Base-by-base conservation (phyloP, 495 filamentous ascomycete species). In the Copromyces sp. region DNA sequence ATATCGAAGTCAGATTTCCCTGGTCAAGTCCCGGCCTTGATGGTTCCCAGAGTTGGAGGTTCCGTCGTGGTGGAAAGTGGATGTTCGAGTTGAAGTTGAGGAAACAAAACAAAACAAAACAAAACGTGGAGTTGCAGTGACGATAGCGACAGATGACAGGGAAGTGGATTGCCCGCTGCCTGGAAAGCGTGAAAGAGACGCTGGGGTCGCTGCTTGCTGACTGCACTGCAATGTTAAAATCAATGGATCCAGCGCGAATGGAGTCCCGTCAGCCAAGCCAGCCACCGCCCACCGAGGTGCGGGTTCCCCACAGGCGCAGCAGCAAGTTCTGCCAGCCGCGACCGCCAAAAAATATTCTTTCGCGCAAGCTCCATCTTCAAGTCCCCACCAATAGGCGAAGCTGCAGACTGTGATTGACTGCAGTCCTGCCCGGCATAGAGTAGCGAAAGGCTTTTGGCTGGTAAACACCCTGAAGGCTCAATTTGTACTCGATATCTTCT, bases 331-430 rank as follows among this genome's bases (percentile, higher is more conserved):
- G 80, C 80, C 80, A 8, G 3, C 4, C 3, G 41, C 71, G 68
- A 79, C 80, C 80, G 80, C 80, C 80, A 81, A 81, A 81, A 81
- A 80, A 80, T 77, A 79, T 80, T 81, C 77, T 78, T 59, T 71
- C 53, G 17, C 65, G 44, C 29, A 24, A 74, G 72, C 72, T 73
- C 42, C 38, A 53, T 74, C 75, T 74, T 69, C 73, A 75, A 77
- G 68, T 74, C 74, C 77, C 79, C 77, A 72, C 77, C 77, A 78
- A 78, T 75, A 69, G 47, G 70, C 72, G 69, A 74, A 75, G 74
- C 68, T 73, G 74, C 75, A 74, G 73, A 76, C 72, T 70, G 59
- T 47, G 68, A 78, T 61, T 61, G 24, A 32, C 24, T 61, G 53
- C 24, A 61, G 47, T n/a, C n/a, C n/a, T n/a, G n/a, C n/a, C n/a